Conservation (phyloP, 495 filamentous ascomycete genomes). For the Zalerion maritima region DNA sequence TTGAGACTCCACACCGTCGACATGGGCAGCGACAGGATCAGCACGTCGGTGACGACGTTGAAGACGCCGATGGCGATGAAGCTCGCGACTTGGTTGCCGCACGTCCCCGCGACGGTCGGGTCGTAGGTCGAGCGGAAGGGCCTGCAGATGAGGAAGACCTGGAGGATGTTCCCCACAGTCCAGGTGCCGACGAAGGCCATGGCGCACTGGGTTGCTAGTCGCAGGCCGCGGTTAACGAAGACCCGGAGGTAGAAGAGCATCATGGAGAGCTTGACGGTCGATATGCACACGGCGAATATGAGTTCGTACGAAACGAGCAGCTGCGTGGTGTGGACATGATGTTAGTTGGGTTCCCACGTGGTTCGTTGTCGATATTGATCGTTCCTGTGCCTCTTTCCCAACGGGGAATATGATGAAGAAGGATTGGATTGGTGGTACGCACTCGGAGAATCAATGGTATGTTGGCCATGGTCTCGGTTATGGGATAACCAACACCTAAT, state of each 20-base stretch:
- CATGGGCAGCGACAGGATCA: slow-evolving; percentile 38
- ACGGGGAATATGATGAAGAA: neutral
- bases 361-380: neutral
- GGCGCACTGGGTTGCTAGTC: slow-evolving; percentile 12
- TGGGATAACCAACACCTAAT: slow-evolving; percentile 7
- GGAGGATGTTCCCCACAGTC: slow-evolving; percentile 11
- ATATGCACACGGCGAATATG: slow-evolving; percentile 11
- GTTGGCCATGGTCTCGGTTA: slow-evolving; percentile 4
- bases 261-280: slow-evolving; percentile 13
- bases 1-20: slow-evolving; percentile 30
- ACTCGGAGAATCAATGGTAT: slow-evolving; percentile 8
- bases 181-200: slow-evolving; percentile 16
- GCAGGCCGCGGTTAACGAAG: slow-evolving; percentile 14
- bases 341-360: slow-evolving; percentile 6
- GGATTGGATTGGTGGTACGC: neutral
- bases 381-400: neutral
- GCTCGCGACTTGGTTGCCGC: slow-evolving; percentile 16
- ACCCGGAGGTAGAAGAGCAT: slow-evolving; percentile 17
- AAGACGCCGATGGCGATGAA: slow-evolving; percentile 37
- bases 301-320: slow-evolving; percentile 10
- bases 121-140: slow-evolving; percentile 13
- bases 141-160: slow-evolving; percentile 19
- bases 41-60: slow-evolving; percentile 38
- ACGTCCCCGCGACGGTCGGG: slow-evolving; percentile 1
- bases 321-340: slow-evolving; percentile 2